phyloP scores from a whole-genome alignment of 2,329 filamentous ascomycete species.

The Metarhizium robertsii region DNA sequence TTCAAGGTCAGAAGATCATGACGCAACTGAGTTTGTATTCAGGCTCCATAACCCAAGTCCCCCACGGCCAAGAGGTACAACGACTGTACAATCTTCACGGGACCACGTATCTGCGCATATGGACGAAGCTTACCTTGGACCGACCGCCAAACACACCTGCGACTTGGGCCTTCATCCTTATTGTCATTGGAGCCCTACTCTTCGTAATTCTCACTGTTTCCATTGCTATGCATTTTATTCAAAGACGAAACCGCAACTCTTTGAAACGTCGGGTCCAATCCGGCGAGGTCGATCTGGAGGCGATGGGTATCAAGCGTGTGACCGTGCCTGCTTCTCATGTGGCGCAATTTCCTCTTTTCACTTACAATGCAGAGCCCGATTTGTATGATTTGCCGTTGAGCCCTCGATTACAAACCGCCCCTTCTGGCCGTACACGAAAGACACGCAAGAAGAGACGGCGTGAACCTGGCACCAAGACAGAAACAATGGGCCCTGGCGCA shows the following conservation, averaged over 20 bases:
- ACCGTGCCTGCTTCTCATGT: conserved; percentile 66
- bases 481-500: conserved; percentile 11
- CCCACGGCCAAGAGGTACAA: conserved; percentile 47
- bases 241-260: conserved; percentile 57
- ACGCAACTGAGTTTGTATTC: conserved; percentile 66
- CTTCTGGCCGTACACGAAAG: conserved; percentile 16
- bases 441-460: conserved; percentile 20
- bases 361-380: conserved; percentile 54
- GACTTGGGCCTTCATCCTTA: conserved; percentile 71
- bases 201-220: conserved; percentile 59
- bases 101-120: conserved; percentile 51
- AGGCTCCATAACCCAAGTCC: conserved; percentile 57
- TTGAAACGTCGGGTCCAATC: conserved; percentile 61
- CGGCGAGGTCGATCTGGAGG: conserved; percentile 80
- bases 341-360: conserved; percentile 67
- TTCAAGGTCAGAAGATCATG: conserved; percentile 60
- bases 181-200: conserved; percentile 63
- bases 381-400: conserved; percentile 24
- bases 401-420: conserved; percentile 16
- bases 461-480: conserved; percentile 19
- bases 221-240: conserved; percentile 65
- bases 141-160: conserved; percentile 49
- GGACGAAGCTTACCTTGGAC: conserved; percentile 41
- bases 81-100: conserved; percentile 44
- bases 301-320: conserved; percentile 72